Evolutionary conservation across 129 eudicot species (phyloP).

Genomic region (Calendula officinalis): DNA sequence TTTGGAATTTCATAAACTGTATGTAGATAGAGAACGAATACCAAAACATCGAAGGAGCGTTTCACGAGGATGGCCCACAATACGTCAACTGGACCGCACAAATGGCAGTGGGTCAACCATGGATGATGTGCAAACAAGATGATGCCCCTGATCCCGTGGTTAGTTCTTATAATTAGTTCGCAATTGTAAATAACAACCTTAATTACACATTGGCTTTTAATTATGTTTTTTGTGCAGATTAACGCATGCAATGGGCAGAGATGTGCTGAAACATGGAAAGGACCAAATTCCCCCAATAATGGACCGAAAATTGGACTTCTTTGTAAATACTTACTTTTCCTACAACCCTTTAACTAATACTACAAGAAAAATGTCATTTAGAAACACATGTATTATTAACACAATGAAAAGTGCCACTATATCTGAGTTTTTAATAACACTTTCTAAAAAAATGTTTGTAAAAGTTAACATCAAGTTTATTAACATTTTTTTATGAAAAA

Average conservation of each 20-base stretch:
- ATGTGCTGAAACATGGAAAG: slow-evolving; percentile 81
- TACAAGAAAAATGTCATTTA: background rate
- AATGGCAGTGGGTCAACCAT: slow-evolving; percentile 89
- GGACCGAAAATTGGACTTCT: slow-evolving; percentile 96
- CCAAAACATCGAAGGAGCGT: slow-evolving; percentile 57
- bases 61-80: slow-evolving; percentile 43
- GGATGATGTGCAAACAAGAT: slow-evolving; percentile 97
- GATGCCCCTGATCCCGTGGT: slow-evolving; percentile 98
- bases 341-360: slow-evolving; percentile 1
- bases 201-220: background rate
- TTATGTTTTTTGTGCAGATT: slow-evolving; percentile 47
- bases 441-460: too few relatives aligned
- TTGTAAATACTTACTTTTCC: slow-evolving; percentile 39
- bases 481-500: too few relatives aligned
- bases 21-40: slow-evolving; percentile 87
- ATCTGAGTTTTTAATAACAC: too few relatives aligned
- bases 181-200: background rate
- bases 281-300: slow-evolving; percentile 88
- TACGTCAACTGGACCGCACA: slow-evolving; percentile 78
- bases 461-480: too few relatives aligned
- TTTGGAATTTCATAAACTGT: too few relatives aligned
- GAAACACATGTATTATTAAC: too few relatives aligned
- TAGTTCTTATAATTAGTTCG: slow-evolving; percentile 11
- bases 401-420: too few relatives aligned
- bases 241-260: slow-evolving; percentile 83